phyloP scores from a whole-genome alignment of 2,329 filamentous ascomycete species.

The Coniochaeta sp. region DNA sequence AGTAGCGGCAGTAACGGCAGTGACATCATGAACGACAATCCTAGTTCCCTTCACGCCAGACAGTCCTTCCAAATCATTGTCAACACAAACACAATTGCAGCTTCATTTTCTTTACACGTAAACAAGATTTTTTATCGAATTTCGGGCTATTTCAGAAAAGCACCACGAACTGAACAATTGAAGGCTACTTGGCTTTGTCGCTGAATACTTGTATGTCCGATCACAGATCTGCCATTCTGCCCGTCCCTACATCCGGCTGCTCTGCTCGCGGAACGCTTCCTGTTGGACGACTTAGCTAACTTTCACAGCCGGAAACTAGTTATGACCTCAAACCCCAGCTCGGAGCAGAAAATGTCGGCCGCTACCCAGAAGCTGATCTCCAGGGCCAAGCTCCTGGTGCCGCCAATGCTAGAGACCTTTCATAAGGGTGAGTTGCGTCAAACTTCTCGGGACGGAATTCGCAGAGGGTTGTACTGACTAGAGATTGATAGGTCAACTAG shows the following conservation, averaged over 20 bases:
- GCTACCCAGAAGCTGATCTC: slow-evolving; percentile 67
- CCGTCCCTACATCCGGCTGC: not conserved
- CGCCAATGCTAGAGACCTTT: slow-evolving; percentile 90
- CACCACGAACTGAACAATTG: not conserved
- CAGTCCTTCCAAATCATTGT: not conserved
- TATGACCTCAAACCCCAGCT: not conserved
- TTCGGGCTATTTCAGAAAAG: not conserved
- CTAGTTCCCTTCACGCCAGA: not conserved
- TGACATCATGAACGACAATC: slow-evolving; percentile 7
- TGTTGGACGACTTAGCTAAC: not conserved
- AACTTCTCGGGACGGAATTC: not conserved
- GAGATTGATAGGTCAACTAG: slow-evolving; percentile 67
- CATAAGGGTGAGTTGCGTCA: slow-evolving; percentile 67
- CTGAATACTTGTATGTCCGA: not conserved
- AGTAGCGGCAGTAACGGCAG: not conserved
- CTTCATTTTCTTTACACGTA: not conserved
- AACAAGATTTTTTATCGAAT: not conserved
- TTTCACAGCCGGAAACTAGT: slow-evolving; percentile 4
- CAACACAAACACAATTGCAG: not conserved
- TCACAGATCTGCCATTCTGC: no score
- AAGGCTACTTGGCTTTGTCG: not conserved
- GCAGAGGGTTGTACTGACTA: not conserved
- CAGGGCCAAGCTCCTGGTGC: slow-evolving; percentile 83
- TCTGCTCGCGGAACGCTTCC: not conserved
- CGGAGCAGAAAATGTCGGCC: slow-evolving; percentile 47